Evolutionary conservation across 768 basidiomycete genomes (phyloP), one percentile per base, ranked within the genome.

Genomic region (Leucocoprinus leucothites): DNA sequence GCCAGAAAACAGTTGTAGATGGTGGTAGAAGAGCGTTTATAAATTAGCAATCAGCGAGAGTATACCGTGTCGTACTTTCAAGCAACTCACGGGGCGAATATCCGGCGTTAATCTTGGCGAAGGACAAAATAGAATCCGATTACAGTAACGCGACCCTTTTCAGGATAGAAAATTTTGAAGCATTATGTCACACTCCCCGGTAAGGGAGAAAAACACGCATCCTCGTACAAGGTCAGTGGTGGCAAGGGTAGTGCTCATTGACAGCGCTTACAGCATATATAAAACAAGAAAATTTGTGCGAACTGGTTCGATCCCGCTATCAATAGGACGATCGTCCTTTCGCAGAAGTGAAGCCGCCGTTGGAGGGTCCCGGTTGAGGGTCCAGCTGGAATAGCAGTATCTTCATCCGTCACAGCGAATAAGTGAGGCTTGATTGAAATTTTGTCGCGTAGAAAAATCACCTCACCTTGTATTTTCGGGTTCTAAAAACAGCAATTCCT

Each of bases 251-350:
- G 25, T 40, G 35, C 2, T 36, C 14, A 36, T 49, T 49, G 54
- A 48, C 54, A 43, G 47, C 54, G 54, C 54, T 49, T 56, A 49
- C 41, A 49, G 54, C 47, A 56, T 49, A 34, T 24, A 55, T 48
- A 31, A 11, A 31, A 31, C 31, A 22, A 47, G 53, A 44, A 49
- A 56, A 35, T 55, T 34, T 56, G 53, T 21, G 22, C 44, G 48
- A 56, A 49, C 54, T 22, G 48, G 54, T 56, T 56, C 47, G 28
- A 34, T 49, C 48, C 40, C 31, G 18, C n/a, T 41, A 48, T 22
- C 47, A 34, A 49, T 21, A 41, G 21, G 38, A 5, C 42, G 38
- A 38, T 31, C 31, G 31, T 11, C 31, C 31, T 5, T 11, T 31
- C 31, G 11, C 31, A 31, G 31, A 31, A 31, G 31, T 31, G 11